These are phyloP conservation scores for Mycosphaerelloides madeirae DNA, from an alignment of 2,329 filamentous ascomycete genomes.

Conservation along the genomic window DNA sequence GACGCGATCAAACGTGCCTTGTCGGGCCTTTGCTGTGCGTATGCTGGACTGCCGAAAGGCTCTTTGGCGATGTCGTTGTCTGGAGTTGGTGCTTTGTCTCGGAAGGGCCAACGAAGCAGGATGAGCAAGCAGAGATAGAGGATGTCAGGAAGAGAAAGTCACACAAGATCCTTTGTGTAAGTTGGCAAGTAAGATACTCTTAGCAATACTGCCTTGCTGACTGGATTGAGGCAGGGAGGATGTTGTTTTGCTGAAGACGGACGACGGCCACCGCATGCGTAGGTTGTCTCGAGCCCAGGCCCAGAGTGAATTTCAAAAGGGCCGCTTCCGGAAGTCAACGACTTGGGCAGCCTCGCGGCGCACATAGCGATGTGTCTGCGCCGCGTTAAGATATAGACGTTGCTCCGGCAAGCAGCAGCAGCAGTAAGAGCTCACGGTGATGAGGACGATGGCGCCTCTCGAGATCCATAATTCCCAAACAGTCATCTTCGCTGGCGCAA, in stretches of 20 bases:
- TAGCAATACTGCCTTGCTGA: conserved; percentile 23
- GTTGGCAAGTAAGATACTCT: conserved; percentile 28
- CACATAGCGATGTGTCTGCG: conserved; percentile 16
- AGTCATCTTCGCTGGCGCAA: conserved; percentile 24
- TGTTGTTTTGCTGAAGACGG: conserved; percentile 26
- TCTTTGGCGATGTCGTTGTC: conserved; percentile 27
- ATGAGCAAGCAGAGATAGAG: conserved; percentile 27
- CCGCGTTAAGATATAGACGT: conserved; percentile 21
- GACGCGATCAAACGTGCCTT: conserved; percentile 21
- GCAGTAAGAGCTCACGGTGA: conserved; percentile 17
- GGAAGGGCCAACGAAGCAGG: conserved; percentile 22
- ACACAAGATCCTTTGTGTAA: conserved; percentile 34
- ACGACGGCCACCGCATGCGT: conserved; percentile 31
- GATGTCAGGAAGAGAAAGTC: conserved; percentile 25
- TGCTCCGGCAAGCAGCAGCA: conserved; percentile 13
- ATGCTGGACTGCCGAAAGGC: conserved; percentile 9
- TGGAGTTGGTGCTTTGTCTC: conserved; percentile 29
- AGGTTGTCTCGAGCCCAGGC: conserved; percentile 28
- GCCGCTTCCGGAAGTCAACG: conserved; percentile 31
- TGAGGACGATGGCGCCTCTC: conserved; percentile 21
- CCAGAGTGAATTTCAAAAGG: conserved; percentile 24
- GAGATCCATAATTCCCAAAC: conserved; percentile 27
- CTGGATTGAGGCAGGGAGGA: conserved; percentile 8
- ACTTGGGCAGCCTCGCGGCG: conserved; percentile 18
- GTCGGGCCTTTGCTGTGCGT: conserved; percentile 18